Conservation (phyloP, 176 grass and related monocot genomes). For the Musa itinerans region DNA sequence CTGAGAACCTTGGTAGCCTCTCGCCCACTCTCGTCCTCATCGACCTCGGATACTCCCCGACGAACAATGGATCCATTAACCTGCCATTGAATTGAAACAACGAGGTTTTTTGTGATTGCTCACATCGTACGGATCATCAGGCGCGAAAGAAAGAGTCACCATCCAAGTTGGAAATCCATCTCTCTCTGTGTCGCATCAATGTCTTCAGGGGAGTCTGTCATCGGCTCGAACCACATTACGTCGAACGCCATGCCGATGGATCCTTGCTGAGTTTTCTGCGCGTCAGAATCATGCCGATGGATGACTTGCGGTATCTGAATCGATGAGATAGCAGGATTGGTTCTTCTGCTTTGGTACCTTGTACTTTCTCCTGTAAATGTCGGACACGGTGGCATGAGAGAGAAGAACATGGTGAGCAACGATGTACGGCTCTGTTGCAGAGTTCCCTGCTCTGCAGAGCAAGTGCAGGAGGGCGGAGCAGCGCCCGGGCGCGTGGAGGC, state of each 20-base stretch:
- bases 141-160: background rate
- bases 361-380: constrained; percentile 52
- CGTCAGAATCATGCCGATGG: background rate
- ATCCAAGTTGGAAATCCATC: constrained; percentile 62
- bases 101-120: too few relatives aligned
- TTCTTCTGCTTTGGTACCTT: constrained; percentile 24
- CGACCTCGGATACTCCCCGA: constrained; percentile 73
- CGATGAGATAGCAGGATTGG: too few relatives aligned
- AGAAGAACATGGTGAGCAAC: constrained; percentile 79
- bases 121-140: too few relatives aligned
- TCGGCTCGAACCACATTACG: constrained; percentile 87
- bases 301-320: too few relatives aligned
- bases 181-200: constrained; percentile 61
- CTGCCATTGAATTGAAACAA: constrained; percentile 14
- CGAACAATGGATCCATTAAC: constrained; percentile 93
- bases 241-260: constrained; percentile 72
- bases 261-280: constrained; percentile 50
- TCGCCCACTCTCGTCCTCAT: constrained; percentile 64
- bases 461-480: constrained; percentile 77
- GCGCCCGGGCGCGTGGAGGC: constrained; percentile 70
- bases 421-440: constrained; percentile 68
- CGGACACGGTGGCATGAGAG: constrained; percentile 48
- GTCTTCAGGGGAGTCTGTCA: constrained; percentile 34
- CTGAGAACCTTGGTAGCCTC: constrained; percentile 60
- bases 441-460: constrained; percentile 59